These are phyloP conservation scores for Kurtzmaniella cleridarum DNA, from an alignment of 805 yeast species.

Conservation along the genomic window DNA sequence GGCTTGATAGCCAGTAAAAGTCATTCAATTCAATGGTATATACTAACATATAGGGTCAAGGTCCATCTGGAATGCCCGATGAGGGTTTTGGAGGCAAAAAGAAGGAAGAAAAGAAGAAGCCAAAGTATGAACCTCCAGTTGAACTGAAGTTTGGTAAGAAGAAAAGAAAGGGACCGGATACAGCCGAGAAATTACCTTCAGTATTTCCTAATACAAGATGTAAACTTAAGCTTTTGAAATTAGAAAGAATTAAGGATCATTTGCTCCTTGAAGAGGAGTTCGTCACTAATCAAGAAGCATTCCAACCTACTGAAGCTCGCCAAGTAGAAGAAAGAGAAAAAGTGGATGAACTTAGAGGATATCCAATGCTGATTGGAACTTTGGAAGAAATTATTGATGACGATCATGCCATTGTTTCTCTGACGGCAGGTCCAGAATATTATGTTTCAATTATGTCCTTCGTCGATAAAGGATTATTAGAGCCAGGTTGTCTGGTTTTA, in stretches of 20 bases:
- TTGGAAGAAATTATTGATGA: conserved; percentile 96
- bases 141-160: conserved; percentile 90
- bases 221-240: conserved; percentile 79
- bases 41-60: conserved; percentile 40
- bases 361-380: conserved; percentile 94
- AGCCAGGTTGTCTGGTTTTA: conserved; percentile 95
- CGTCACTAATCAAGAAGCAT: conserved; percentile 88
- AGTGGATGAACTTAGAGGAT: conserved; percentile 92
- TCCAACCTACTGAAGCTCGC: conserved; percentile 94
- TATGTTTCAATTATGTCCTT: conserved; percentile 93
- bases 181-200: conserved; percentile 76
- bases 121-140: conserved; percentile 98
- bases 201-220: conserved; percentile 93
- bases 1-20: too few relatives aligned
- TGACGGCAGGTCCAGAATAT: conserved; percentile 94
- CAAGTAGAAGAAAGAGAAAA: conserved; percentile 95
- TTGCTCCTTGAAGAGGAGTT: conserved; percentile 91
- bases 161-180: conserved; percentile 89
- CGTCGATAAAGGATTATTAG: conserved; percentile 92
- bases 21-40: too few relatives aligned
- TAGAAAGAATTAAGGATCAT: conserved; percentile 96
- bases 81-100: conserved; percentile 40
- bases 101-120: conserved; percentile 70
- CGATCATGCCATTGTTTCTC: conserved; percentile 96
- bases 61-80: conserved; percentile 49